Percentiles rank a stretch among this genome's conserved stretches.
phyloP scores from a whole-genome alignment of 2,329 filamentous ascomycete genomes.

The Cordyceps tenuipes region DNA sequence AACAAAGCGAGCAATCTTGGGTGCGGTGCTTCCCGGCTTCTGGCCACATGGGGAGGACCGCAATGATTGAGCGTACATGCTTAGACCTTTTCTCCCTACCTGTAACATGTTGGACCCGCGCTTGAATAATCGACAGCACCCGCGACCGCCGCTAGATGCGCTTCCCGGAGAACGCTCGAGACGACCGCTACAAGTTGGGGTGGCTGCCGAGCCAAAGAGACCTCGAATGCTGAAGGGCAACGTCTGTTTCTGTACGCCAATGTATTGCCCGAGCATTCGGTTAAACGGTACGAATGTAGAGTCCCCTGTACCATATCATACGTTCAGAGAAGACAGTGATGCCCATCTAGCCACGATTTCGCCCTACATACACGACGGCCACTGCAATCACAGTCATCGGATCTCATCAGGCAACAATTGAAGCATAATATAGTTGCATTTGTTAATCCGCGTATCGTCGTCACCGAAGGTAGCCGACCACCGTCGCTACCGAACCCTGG shows the following conservation, averaged over 20 bases:
- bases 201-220: background rate
- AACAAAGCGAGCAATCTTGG: constrained; percentile 50
- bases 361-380: too few species aligned
- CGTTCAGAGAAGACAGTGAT: background rate
- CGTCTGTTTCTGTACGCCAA: too few species aligned
- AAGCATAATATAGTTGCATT: background rate
- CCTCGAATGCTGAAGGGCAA: background rate
- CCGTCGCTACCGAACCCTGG: background rate
- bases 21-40: constrained; percentile 45
- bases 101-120: background rate
- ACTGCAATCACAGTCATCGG: background rate
- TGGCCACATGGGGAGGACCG: constrained; percentile 43
- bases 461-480: background rate
- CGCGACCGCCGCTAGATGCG: background rate
- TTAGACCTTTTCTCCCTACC: background rate
- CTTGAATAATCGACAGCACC: background rate
- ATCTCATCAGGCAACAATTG: background rate
- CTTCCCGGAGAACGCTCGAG: background rate
- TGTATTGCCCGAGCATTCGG: too few species aligned
- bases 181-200: background rate
- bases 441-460: background rate
- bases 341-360: background rate
- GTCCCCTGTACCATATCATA: too few species aligned
- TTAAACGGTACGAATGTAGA: too few species aligned
- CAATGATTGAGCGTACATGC: constrained; percentile 52